Evolutionary conservation across 352 stramenopile species (phyloP).

Genomic region (Globisporangium heterothallicum): DNA sequence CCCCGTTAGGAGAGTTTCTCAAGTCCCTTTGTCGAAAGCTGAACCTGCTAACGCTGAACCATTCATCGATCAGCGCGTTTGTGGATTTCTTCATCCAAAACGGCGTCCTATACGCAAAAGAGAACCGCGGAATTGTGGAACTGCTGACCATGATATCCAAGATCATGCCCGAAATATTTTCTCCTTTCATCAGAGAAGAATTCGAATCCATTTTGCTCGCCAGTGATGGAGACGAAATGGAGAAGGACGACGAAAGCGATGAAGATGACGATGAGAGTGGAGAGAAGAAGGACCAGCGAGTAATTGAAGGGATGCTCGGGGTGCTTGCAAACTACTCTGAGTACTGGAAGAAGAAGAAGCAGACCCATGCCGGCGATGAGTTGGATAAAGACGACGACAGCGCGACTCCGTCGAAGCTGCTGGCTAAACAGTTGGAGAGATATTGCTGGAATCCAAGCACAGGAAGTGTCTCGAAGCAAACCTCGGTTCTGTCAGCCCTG

Average conservation of each 20-base stretch:
- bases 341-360: slow-evolving; percentile 28
- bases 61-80: slow-evolving; percentile 26
- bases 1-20: slow-evolving; percentile 62
- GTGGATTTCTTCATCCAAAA: slow-evolving; percentile 37
- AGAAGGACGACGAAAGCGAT: slow-evolving; percentile 12
- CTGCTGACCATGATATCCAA: slow-evolving; percentile 48
- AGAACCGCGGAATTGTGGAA: slow-evolving; percentile 54
- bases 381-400: slow-evolving; percentile 17
- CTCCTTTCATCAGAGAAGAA: slow-evolving; percentile 42
- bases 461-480: slow-evolving; percentile 15
- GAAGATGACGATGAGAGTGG: slow-evolving; percentile 28
- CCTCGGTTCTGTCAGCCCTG: slow-evolving; percentile 21
- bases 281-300: slow-evolving; percentile 29
- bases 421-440: slow-evolving; percentile 38
- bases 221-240: slow-evolving; percentile 4
- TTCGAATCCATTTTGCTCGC: slow-evolving; percentile 43
- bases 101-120: slow-evolving; percentile 19
- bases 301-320: slow-evolving; percentile 44
- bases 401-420: slow-evolving; percentile 21
- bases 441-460: slow-evolving; percentile 37
- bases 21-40: slow-evolving; percentile 83
- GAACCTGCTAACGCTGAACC: slow-evolving; percentile 62
- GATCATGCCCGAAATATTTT: slow-evolving; percentile 44
- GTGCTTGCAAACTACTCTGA: slow-evolving; percentile 52
- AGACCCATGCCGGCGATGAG: slow-evolving; percentile 11